These are phyloP conservation scores for Colletotrichum sp. DNA, from an alignment of 2,329 filamentous ascomycete genomes.

Conservation along the genomic window DNA sequence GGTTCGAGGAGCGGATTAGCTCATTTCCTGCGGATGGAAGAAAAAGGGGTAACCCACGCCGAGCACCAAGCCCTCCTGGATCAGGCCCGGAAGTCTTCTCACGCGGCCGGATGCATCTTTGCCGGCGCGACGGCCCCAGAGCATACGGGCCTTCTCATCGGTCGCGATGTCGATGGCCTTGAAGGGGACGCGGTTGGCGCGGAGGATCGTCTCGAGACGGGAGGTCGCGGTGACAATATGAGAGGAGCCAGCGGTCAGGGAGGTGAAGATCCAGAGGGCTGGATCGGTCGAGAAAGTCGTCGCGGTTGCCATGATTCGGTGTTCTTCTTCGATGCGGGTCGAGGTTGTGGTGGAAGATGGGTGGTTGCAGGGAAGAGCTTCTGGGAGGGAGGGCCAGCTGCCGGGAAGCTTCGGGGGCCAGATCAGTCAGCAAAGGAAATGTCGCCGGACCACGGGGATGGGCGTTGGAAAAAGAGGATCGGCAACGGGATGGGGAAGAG, in stretches of 20 bases:
- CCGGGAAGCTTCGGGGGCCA: neutral
- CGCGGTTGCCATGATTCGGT: slow-evolving; percentile 21
- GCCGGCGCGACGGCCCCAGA: slow-evolving; percentile 85
- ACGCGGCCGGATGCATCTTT: slow-evolving; percentile 66
- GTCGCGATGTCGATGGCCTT: slow-evolving; percentile 90
- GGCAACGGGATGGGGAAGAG: neutral
- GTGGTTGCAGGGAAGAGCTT: slow-evolving; percentile 17
- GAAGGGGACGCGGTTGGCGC: slow-evolving; percentile 93
- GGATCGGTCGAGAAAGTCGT: slow-evolving; percentile 64
- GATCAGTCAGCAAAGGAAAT: slow-evolving; percentile 3
- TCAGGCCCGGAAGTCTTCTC: slow-evolving; percentile 85
- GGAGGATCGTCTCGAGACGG: slow-evolving; percentile 93
- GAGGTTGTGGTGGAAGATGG: neutral
- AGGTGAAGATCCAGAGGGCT: slow-evolving; percentile 92
- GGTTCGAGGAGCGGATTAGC: slow-evolving; percentile 12
- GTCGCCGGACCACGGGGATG: neutral
- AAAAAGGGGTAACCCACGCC: slow-evolving; percentile 66
- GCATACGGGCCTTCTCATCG: slow-evolving; percentile 84
- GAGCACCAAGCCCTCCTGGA: slow-evolving; percentile 84
- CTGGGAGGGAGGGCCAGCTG: neutral
- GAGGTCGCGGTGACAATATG: slow-evolving; percentile 97
- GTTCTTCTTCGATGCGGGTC: neutral
- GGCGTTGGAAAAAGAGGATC: neutral
- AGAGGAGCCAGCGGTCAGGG: slow-evolving; percentile 91
- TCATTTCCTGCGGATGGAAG: neutral